Conservation (phyloP, 306 rosid species). For the Sindora glabra region DNA sequence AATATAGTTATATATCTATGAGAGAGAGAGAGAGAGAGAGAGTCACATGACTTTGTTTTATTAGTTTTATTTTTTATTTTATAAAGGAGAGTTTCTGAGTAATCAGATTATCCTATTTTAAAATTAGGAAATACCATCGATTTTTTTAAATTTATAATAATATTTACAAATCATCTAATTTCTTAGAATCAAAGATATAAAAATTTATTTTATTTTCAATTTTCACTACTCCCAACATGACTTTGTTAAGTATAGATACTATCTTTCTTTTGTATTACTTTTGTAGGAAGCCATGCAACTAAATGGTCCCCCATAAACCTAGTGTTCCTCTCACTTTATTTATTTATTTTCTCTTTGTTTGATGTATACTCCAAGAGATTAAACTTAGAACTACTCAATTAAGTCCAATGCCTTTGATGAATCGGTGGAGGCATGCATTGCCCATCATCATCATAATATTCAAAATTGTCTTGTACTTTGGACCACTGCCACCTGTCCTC, state of each 20-base stretch:
- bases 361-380: constrained; percentile 26
- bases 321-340: constrained; percentile 28
- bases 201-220: not conserved
- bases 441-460: constrained; percentile 46
- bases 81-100: no score
- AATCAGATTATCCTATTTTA: no score
- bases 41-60: constrained; percentile 31
- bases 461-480: constrained; percentile 53
- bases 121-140: no score
- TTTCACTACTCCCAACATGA: not conserved
- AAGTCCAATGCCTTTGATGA: constrained; percentile 37
- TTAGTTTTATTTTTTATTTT: no score
- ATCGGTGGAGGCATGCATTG: constrained; percentile 46
- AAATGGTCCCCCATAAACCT: constrained; percentile 58
- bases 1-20: constrained; percentile 6
- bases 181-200: no score
- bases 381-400: constrained; percentile 28
- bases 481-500: constrained; percentile 53
- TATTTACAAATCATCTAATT: no score
- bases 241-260: constrained; percentile 18
- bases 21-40: not conserved
- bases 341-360: constrained; percentile 39
- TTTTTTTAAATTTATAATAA: no score
- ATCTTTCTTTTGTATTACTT: constrained; percentile 37
- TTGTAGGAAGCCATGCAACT: constrained; percentile 48